Conservation (phyloP, 140 eudicot species). For the Bidens hawaiensis region DNA sequence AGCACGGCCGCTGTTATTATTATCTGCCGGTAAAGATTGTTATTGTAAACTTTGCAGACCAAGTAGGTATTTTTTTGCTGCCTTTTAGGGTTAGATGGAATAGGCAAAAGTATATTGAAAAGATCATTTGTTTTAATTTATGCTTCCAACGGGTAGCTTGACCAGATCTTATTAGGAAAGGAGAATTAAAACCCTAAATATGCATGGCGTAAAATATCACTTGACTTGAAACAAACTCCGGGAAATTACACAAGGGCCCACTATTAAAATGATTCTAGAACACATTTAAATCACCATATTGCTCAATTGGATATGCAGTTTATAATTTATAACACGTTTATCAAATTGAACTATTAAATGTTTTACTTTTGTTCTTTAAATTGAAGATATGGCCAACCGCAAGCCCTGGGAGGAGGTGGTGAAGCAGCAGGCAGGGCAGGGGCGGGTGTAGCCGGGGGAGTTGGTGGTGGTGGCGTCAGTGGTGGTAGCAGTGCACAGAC, state of each 20-base stretch:
- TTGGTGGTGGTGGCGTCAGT: conserved; percentile 25
- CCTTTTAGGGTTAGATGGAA: conserved; percentile 25
- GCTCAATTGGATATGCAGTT: not conserved
- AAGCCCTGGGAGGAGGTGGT: conserved; percentile 51
- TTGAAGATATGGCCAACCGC: conserved; percentile 71
- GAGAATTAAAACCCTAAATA: conserved; percentile 1
- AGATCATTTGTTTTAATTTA: not conserved
- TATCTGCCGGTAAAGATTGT: conserved; percentile 3
- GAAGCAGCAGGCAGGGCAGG: conserved; percentile 30
- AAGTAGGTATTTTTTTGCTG: conserved; percentile 3
- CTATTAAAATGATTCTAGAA: conserved; percentile 6
- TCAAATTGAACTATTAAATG: not conserved
- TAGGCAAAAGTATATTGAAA: not conserved
- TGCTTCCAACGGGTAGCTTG: not conserved
- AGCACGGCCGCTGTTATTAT: not conserved
- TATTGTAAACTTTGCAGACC: conserved; percentile 5
- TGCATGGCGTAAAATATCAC: not conserved
- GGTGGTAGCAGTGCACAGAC: conserved; percentile 49
- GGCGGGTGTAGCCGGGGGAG: conserved; percentile 31
- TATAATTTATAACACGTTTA: not conserved
- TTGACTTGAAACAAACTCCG: not conserved
- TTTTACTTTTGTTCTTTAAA: not conserved
- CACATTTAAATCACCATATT: not conserved
- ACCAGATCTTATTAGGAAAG: conserved; percentile 2
- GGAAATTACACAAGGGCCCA: not conserved